Conservation (phyloP, 805 yeast genomes). For the Candida boidinii region DNA sequence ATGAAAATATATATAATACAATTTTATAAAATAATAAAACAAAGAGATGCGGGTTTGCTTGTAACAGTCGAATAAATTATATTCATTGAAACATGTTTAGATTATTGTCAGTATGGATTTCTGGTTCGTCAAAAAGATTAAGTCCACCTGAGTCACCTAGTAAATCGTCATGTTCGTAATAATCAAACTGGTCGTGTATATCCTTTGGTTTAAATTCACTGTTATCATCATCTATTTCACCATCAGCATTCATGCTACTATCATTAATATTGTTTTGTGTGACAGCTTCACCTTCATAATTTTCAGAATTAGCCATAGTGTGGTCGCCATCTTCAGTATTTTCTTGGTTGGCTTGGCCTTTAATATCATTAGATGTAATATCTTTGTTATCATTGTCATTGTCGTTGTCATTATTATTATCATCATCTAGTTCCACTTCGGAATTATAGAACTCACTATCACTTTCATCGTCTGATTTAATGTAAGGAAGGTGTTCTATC, state of each 20-base stretch:
- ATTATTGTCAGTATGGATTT: conserved; percentile 2
- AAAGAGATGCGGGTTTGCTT: no score
- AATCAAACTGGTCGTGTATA: conserved; percentile 11
- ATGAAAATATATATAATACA: no score
- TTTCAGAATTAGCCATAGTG: not conserved
- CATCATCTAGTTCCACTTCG: conserved; percentile 4
- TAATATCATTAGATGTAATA: not conserved
- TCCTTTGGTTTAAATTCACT: no score
- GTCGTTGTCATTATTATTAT: not conserved
- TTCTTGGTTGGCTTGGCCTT: not conserved
- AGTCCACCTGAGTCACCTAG: not conserved
- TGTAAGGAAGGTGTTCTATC: conserved; percentile 23
- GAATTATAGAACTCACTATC: conserved; percentile 3
- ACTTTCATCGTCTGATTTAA: conserved; percentile 17
- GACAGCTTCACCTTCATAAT: not conserved
- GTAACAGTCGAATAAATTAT: not conserved
- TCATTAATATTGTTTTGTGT: not conserved
- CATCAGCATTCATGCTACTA: not conserved
- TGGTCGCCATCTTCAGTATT: not conserved
- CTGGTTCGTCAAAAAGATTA: conserved; percentile 11
- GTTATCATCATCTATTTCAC: conserved; percentile 1
- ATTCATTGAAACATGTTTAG: conserved; percentile 11
- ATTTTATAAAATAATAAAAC: no score
- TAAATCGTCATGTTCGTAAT: conserved; percentile 16
- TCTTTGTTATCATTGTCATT: conserved; percentile 1